These are phyloP conservation scores for Neocatenulostroma microsporum DNA, from an alignment of 2,329 filamentous ascomycete species.

Conservation along the genomic window DNA sequence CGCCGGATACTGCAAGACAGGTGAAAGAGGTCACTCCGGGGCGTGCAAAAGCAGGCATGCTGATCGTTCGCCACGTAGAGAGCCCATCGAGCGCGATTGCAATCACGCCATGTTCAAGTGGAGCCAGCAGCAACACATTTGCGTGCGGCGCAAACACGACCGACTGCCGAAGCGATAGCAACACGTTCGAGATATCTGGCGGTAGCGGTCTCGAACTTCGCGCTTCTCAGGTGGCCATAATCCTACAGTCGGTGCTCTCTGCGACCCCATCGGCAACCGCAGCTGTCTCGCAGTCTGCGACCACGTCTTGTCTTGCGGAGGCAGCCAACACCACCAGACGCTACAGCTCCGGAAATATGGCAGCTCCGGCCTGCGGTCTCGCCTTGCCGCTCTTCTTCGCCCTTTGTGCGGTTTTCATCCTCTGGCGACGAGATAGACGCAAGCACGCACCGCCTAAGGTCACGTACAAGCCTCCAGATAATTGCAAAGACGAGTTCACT, in stretches of 20 bases:
- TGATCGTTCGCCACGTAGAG: conserved; percentile 7
- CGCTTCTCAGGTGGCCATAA: conserved; percentile 21
- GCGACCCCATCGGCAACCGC: conserved; percentile 4
- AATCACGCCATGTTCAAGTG: conserved; percentile 21
- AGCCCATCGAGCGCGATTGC: conserved; percentile 12
- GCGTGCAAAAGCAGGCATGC: neutral
- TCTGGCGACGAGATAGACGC: conserved; percentile 17
- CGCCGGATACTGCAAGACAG: conserved; percentile 22
- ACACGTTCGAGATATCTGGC: conserved; percentile 21
- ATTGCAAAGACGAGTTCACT: conserved; percentile 15
- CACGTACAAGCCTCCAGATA: conserved; percentile 28
- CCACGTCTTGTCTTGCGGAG: conserved; percentile 1
- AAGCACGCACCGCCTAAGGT: conserved; percentile 18
- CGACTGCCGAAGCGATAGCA: conserved; percentile 17
- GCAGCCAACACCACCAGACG: neutral
- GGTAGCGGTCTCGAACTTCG: conserved; percentile 21
- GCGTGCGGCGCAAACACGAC: conserved; percentile 24
- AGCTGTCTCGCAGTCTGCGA: neutral
- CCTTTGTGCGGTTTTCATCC: conserved; percentile 16
- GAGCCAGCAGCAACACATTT: conserved; percentile 20
- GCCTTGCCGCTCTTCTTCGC: conserved; percentile 24
- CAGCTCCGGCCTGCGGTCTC: conserved; percentile 22
- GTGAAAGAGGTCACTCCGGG: conserved; percentile 12
- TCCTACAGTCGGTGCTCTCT: conserved; percentile 16
- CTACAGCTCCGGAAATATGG: conserved; percentile 22